phyloP scores from a whole-genome alignment of 2,329 filamentous ascomycete species.

The Fusarium udum region DNA sequence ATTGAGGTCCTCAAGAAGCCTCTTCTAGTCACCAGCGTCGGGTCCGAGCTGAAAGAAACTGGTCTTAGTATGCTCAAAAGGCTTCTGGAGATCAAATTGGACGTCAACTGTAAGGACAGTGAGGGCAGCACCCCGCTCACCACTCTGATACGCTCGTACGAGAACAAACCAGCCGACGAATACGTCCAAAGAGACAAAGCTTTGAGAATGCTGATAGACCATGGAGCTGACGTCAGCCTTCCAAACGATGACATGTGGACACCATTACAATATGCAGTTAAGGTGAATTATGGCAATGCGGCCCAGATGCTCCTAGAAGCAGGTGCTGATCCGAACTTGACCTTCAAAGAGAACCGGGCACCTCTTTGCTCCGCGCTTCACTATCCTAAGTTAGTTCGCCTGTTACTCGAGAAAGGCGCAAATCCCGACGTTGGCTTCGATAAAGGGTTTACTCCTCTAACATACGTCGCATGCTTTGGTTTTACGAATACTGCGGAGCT shows the following conservation, averaged over 20 bases:
- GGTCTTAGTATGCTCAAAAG: not conserved
- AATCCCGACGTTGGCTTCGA: not conserved
- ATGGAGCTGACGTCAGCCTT: not conserved
- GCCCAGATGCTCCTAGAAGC: not conserved
- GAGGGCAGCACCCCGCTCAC: not conserved
- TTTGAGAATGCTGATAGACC: not conserved
- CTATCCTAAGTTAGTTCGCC: not conserved
- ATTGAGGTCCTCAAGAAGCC: not conserved
- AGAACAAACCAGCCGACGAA: not conserved
- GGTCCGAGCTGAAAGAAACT: fast-evolving
- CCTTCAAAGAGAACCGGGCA: fast-evolving
- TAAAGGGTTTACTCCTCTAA: not conserved
- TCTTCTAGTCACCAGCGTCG: not conserved
- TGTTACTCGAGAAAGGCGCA: not conserved
- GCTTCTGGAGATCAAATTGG: not conserved
- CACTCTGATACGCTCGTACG: too few relatives aligned
- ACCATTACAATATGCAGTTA: not conserved
- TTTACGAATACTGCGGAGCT: fast-evolving
- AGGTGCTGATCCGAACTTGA: not conserved
- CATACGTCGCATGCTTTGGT: not conserved
- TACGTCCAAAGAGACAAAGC: not conserved
- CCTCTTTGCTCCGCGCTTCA: not conserved
- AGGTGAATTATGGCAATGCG: fast-evolving
- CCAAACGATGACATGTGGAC: fast-evolving
- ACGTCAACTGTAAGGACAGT: not conserved